Base-by-base conservation (phyloP, 2,329 filamentous ascomycete genomes). In the Parastagonospora nodorum region DNA sequence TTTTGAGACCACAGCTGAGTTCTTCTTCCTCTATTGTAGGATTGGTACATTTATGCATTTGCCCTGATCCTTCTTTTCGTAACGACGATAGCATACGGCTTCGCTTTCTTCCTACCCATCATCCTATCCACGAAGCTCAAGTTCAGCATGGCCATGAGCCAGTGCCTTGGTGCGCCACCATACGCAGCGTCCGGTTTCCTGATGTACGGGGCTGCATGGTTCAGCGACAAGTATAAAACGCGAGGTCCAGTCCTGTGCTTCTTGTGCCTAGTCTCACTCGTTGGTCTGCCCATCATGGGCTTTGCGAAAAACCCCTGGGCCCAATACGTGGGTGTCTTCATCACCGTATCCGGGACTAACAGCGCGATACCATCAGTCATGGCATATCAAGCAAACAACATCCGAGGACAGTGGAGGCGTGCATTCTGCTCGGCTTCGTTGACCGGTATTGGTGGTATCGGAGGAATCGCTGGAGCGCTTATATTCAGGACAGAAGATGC, bases 231-330 rank as follows among this genome's bases (percentile, higher is more conserved):
- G 46, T 66, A 64, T 51, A 58, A 57, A 37, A 64, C 57, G 1
- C 55, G 62, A 11, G 60, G 58, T 1, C 62, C 62, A 5, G 62
- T 66, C 2, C 50, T 66, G 12, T 54, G 51, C 39, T 54, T 56
- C 31, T 50, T 64, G 11, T 62, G 60, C 39, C 16, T 66, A n/a
- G 39, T 66, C 8, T 60, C 58, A 8, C 50, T 66, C 10, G 58
- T 63, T 31, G 62, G 62, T 2, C 42, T 66, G n/a, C 62, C 62
- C 0, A 66, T 66, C 38, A 66, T 66, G 60, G 63, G 58, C 0
- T 66, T 62, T n/a, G 57, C 56, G 2, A 46, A 56, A 27, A 64
- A 58, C 28, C 58, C 61, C 5, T 64, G 58, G 58, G 63, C 47
- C 10, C 58, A 60, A 15, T 66, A 63, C 37, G 58, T 55, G 4